Evolutionary conservation across 2,329 filamentous ascomycete genomes (phyloP).

Genomic region (Geosmithia putterillii): DNA sequence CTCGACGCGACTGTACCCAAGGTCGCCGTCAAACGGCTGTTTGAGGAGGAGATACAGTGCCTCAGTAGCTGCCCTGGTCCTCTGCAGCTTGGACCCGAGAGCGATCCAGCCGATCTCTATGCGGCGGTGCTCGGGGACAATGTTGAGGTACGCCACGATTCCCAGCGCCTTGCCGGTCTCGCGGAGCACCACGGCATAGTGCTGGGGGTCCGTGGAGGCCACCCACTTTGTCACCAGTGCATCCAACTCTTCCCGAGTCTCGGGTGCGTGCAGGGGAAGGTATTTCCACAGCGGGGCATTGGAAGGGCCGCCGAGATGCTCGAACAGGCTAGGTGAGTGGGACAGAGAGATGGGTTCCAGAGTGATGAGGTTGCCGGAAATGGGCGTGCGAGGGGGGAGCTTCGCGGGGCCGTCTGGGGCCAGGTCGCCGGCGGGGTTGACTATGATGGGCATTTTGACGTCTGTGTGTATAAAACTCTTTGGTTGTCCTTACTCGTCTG

Average conservation of each 20-base stretch:
- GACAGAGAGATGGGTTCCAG: conserved; percentile 13
- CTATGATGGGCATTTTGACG: not conserved
- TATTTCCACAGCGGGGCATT: conserved; percentile 21
- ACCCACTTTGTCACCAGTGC: conserved; percentile 6
- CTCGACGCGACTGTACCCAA: conserved; percentile 44
- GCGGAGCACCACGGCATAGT: conserved; percentile 26
- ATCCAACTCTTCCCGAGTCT: conserved; percentile 11
- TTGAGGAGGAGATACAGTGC: conserved; percentile 41
- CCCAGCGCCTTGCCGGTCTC: conserved; percentile 23
- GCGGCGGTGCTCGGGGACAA: conserved; percentile 30
- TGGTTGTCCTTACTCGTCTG: no score
- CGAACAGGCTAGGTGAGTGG: conserved; percentile 16
- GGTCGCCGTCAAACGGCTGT: conserved; percentile 37
- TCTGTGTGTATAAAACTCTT: no score
- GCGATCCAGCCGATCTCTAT: conserved; percentile 47
- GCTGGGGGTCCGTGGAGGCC: conserved; percentile 20
- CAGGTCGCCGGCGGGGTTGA: not conserved
- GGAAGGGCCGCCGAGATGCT: conserved; percentile 16
- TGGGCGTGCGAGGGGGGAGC: conserved; percentile 7
- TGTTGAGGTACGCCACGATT: conserved; percentile 29
- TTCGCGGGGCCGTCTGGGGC: not conserved
- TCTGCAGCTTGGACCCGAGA: conserved; percentile 34
- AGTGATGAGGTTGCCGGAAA: conserved; percentile 17
- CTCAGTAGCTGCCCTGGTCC: conserved; percentile 44
- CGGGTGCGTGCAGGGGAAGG: conserved; percentile 13